phyloP scores from a whole-genome alignment of 2,329 filamentous ascomycete genomes.

The Pseudopyrenochaeta lycopersici region DNA sequence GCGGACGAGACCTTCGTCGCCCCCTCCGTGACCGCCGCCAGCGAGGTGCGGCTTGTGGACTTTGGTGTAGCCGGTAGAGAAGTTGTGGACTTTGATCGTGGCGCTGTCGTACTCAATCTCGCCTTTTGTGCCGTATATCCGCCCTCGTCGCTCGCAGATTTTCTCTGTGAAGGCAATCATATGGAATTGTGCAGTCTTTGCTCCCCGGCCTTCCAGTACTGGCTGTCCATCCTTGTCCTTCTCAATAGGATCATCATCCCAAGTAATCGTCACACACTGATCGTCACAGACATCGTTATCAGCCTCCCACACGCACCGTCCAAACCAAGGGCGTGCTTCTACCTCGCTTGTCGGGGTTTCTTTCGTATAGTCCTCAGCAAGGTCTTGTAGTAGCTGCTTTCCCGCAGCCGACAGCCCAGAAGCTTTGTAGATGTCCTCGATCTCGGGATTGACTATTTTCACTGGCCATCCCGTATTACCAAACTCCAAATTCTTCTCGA shows the following conservation, averaged over 20 bases:
- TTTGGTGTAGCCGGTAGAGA: conserved; percentile 65
- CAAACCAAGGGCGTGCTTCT: conserved; percentile 73
- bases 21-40: conserved; percentile 75
- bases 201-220: conserved; percentile 57
- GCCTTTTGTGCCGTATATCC: conserved; percentile 85
- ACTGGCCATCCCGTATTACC: conserved; percentile 83
- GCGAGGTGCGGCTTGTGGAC: conserved; percentile 69
- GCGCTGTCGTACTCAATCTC: conserved; percentile 87
- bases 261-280: conserved; percentile 86
- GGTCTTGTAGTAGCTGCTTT: conserved; percentile 57
- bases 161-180: conserved; percentile 92
- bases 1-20: conserved; percentile 79
- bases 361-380: conserved; percentile 66
- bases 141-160: conserved; percentile 84
- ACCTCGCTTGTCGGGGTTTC: conserved; percentile 62
- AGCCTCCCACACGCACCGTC: conserved; percentile 91
- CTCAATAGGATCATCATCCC: conserved; percentile 73
- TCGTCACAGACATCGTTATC: conserved; percentile 96
- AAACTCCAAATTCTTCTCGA: conserved; percentile 71
- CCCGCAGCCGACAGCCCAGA: conserved; percentile 60
- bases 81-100: conserved; percentile 79
- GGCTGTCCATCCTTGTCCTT: conserved; percentile 21
- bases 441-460: conserved; percentile 88
- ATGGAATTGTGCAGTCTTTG: conserved; percentile 89
- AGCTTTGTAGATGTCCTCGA: conserved; percentile 74